A percentile compares a stretch with the other conserved stretches of the same genome.
Evolutionary conservation across 768 basidiomycete species (phyloP).

Genomic region (Hysterangium stoloniferum): DNA sequence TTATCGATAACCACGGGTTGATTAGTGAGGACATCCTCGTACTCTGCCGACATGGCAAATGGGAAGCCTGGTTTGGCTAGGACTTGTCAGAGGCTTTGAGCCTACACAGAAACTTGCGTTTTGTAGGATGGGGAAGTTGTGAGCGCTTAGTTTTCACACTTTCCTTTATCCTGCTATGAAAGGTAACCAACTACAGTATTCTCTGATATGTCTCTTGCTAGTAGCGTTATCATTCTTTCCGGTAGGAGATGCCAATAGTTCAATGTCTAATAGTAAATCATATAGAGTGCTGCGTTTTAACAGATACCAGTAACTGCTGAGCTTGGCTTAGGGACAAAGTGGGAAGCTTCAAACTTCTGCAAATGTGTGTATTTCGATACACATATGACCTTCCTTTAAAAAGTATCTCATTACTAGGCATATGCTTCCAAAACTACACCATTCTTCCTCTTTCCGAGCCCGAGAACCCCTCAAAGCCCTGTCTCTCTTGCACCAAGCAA

Average conservation of each 20-base stretch:
- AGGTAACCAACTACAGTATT: background rate
- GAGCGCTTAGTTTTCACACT: background rate
- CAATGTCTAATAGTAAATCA: background rate
- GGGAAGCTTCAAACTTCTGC: conserved; percentile 88
- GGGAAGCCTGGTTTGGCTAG: background rate
- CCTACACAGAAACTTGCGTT: background rate
- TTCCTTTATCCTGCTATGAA: background rate
- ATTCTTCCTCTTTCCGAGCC: conserved; percentile 76
- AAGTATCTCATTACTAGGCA: conserved; percentile 43
- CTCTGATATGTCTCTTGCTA: background rate
- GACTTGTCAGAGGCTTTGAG: background rate
- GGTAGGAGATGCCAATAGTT: background rate
- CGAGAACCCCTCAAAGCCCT: conserved; percentile 82
- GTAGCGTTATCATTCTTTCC: background rate
- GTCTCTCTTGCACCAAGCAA: conserved; percentile 87
- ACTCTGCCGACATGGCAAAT: conserved; percentile 67
- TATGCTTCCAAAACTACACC: conserved; percentile 86
- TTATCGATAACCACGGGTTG: conserved; percentile 99
- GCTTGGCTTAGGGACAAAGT: conserved; percentile 29
- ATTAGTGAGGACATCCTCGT: conserved; percentile 92
- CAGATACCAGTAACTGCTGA: conserved; percentile 7
- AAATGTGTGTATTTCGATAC: conserved; percentile 57
- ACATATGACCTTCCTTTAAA: background rate
- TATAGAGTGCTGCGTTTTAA: no score
- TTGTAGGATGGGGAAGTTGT: background rate